These are phyloP conservation scores for Pyrus bretschneideri DNA, from an alignment of 306 rosid species.

Conservation along the genomic window DNA sequence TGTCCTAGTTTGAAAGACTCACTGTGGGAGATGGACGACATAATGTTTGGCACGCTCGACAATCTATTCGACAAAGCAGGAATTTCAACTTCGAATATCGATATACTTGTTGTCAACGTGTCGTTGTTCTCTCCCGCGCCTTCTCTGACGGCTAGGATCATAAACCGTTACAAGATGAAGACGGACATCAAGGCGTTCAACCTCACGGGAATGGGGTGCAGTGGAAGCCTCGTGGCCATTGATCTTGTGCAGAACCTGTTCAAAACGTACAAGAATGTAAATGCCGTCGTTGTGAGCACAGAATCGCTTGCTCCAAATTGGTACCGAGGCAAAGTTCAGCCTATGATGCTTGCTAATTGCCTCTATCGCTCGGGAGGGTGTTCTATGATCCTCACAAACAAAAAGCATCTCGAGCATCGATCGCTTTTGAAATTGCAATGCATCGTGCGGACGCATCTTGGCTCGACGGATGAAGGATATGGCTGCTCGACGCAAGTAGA, in stretches of 20 bases:
- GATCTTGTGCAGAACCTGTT: constrained; percentile 65
- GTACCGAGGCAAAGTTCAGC: constrained; percentile 63
- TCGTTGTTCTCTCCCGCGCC: constrained; percentile 71
- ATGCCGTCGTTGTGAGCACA: constrained; percentile 68
- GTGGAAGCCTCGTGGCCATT: constrained; percentile 68
- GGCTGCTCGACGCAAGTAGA: constrained; percentile 67
- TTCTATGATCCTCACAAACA: constrained; percentile 70
- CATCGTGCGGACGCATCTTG: constrained; percentile 57
- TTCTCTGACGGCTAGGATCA: constrained; percentile 57
- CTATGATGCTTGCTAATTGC: constrained; percentile 79
- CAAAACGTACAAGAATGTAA: constrained; percentile 31
- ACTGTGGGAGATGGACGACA: constrained; percentile 51
- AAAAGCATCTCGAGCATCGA: constrained; percentile 10
- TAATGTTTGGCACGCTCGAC: constrained; percentile 60
- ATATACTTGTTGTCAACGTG: constrained; percentile 72
- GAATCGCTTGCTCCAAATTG: constrained; percentile 73
- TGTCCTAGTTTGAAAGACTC: constrained; percentile 39
- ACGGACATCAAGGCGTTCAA: constrained; percentile 47
- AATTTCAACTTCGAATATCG: constrained; percentile 50
- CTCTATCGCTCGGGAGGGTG: constrained; percentile 76
- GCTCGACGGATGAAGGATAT: constrained; percentile 73
- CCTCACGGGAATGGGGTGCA: constrained; percentile 86
- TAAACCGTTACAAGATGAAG: constrained; percentile 76
- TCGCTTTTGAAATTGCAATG: constrained; percentile 59
- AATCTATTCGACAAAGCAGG: constrained; percentile 38